phyloP scores from a whole-genome alignment of 305 asterid species.

The Andrographis paniculata region DNA sequence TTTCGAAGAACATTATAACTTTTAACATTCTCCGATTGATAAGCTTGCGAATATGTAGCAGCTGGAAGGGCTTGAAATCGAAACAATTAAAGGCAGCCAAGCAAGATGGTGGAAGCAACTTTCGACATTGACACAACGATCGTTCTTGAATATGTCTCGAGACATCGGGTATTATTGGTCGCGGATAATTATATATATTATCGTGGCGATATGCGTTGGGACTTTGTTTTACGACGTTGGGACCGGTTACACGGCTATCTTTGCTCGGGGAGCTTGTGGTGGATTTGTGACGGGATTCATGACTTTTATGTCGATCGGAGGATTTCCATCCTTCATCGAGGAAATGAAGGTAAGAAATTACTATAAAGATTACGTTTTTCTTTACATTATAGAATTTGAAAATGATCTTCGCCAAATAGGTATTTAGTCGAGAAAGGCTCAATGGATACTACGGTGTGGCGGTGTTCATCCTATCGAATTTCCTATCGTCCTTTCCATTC shows the following conservation, averaged over 20 bases:
- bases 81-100: conserved; percentile 65
- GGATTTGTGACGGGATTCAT: conserved; percentile 77
- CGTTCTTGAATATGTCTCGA: conserved; percentile 67
- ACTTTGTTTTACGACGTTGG: conserved; percentile 80
- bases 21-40: no score
- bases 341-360: conserved; percentile 96
- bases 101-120: conserved; percentile 87
- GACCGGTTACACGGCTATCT: conserved; percentile 68
- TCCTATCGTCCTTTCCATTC: conserved; percentile 69
- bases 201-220: conserved; percentile 71
- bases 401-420: not conserved
- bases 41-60: conserved; percentile 15
- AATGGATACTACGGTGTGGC: conserved; percentile 85
- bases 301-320: conserved; percentile 97
- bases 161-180: conserved; percentile 89
- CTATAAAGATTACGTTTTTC: no score
- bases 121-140: conserved; percentile 56
- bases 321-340: conserved; percentile 84
- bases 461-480: conserved; percentile 58
- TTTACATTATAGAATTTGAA: no score
- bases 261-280: conserved; percentile 78
- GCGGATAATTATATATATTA: conserved; percentile 58
- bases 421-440: conserved; percentile 63
- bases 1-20: no score
- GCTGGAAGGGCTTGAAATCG: conserved; percentile 52